phyloP scores from a whole-genome alignment of 2,329 filamentous ascomycete genomes.

The Cylindrodendrum hubeiense region DNA sequence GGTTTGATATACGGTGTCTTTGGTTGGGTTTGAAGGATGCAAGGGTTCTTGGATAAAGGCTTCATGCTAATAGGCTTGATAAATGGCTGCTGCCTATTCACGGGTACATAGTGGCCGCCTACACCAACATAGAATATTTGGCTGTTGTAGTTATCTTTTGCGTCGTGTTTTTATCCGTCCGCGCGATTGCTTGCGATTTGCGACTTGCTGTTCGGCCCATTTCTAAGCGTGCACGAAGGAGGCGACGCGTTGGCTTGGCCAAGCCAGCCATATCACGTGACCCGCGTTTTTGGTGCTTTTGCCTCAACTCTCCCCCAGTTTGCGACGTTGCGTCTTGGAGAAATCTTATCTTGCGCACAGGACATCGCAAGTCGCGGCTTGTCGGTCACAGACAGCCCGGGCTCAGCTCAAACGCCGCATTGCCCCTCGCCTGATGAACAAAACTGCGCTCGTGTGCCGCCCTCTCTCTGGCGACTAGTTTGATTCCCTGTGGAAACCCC shows the following conservation, averaged over 20 bases:
- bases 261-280: slow-evolving; percentile 38
- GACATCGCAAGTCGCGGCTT: slow-evolving; percentile 47
- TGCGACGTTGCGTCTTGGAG: slow-evolving; percentile 44
- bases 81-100: slow-evolving; percentile 7
- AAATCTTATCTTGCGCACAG: slow-evolving; percentile 44
- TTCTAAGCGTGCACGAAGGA: not conserved
- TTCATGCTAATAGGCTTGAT: not conserved
- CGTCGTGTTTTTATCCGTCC: not conserved
- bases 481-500: slow-evolving; percentile 40
- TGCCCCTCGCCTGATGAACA: slow-evolving; percentile 21
- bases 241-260: slow-evolving; percentile 32
- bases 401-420: slow-evolving; percentile 41
- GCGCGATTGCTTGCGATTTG: not conserved
- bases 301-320: slow-evolving; percentile 41
- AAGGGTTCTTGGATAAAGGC: slow-evolving; percentile 2
- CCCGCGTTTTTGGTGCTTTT: slow-evolving; percentile 38
- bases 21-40: slow-evolving; percentile 16
- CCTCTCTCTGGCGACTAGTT: slow-evolving; percentile 30
- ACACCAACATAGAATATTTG: not conserved
- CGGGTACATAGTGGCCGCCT: not conserved
- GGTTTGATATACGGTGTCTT: slow-evolving; percentile 12
- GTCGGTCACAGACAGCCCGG: slow-evolving; percentile 46
- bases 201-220: not conserved
- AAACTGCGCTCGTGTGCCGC: slow-evolving; percentile 7
- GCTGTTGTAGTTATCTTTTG: not conserved